A percentile compares a stretch with the other conserved stretches of the same genome.
Evolutionary conservation across 2,329 filamentous ascomycete species (phyloP).

Genomic region (Penicillium sp.): DNA sequence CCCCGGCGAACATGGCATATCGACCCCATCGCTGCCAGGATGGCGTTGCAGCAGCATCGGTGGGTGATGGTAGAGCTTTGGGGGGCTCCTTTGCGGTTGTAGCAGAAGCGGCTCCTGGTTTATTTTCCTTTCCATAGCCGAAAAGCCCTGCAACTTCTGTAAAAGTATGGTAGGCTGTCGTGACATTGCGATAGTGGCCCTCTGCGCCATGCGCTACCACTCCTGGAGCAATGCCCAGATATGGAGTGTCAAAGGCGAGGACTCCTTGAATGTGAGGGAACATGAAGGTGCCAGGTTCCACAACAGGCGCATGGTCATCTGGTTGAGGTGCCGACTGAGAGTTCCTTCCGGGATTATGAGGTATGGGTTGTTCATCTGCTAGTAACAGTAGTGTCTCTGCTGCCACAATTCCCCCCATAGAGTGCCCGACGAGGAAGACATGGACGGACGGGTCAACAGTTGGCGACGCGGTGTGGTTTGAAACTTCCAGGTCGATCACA

Average conservation of each 20-base stretch:
- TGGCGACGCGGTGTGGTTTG: constrained; percentile 70
- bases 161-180: constrained; percentile 63
- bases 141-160: constrained; percentile 59
- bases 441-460: constrained; percentile 81
- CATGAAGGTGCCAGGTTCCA: constrained; percentile 57
- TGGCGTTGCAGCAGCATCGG: constrained; percentile 45
- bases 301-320: constrained; percentile 15
- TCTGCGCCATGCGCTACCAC: constrained; percentile 61
- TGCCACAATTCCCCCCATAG: constrained; percentile 89
- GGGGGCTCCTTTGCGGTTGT: constrained; percentile 10
- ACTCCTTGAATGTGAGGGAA: constrained; percentile 90
- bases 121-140: constrained; percentile 53
- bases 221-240: constrained; percentile 50
- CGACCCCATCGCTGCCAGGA: constrained; percentile 77
- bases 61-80: constrained; percentile 26
- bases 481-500: constrained; percentile 91
- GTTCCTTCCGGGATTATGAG: constrained; percentile 28
- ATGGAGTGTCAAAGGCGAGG: constrained; percentile 91
- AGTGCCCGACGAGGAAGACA: constrained; percentile 78
- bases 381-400: constrained; percentile 79
- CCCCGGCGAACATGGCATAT: constrained; percentile 79
- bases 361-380: constrained; percentile 57
- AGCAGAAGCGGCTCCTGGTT: constrained; percentile 12
- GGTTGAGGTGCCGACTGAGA: constrained; percentile 10
- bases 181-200: constrained; percentile 71